These are phyloP conservation scores for Agapanthus africanus DNA, from an alignment of 106 monocot species.

Conservation along the genomic window DNA sequence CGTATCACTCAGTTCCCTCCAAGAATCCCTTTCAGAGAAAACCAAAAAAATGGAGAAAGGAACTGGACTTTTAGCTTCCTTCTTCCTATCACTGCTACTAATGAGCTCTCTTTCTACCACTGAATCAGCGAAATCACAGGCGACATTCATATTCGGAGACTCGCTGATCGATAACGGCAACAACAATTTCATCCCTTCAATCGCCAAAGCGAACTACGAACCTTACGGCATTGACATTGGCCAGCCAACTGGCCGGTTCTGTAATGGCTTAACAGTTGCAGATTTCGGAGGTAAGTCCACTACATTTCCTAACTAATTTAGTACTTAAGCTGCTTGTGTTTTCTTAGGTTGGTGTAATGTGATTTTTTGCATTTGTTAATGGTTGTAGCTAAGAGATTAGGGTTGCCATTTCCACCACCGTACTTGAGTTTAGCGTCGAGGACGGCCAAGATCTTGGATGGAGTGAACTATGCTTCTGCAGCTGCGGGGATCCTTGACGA, in stretches of 20 bases:
- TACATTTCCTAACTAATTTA: too few species aligned
- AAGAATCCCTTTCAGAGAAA: background rate
- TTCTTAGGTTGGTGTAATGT: too few species aligned
- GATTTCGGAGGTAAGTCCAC: conserved; percentile 56
- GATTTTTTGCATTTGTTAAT: background rate
- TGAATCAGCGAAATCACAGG: conserved; percentile 18
- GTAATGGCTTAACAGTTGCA: conserved; percentile 49
- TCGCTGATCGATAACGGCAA: conserved; percentile 60
- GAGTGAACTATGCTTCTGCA: conserved; percentile 85
- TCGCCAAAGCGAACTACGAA: conserved; percentile 44
- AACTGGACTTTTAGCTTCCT: background rate
- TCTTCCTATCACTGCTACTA: background rate
- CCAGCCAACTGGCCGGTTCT: conserved; percentile 56
- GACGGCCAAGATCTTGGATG: conserved; percentile 25
- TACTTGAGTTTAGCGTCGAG: conserved; percentile 29
- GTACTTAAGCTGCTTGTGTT: too few species aligned
- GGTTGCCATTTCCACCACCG: conserved; percentile 52
- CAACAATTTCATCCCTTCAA: conserved; percentile 48
- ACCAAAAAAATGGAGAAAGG: background rate
- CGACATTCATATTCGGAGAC: conserved; percentile 69
- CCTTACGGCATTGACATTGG: conserved; percentile 54
- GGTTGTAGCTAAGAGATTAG: conserved; percentile 19
- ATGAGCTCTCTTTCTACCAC: background rate
- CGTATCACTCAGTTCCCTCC: conserved; percentile 9
- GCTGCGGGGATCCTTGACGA: conserved; percentile 69